Evolutionary conservation across 176 grass and related monocot genomes (phyloP).

Genomic region (Thalia dealbata): DNA sequence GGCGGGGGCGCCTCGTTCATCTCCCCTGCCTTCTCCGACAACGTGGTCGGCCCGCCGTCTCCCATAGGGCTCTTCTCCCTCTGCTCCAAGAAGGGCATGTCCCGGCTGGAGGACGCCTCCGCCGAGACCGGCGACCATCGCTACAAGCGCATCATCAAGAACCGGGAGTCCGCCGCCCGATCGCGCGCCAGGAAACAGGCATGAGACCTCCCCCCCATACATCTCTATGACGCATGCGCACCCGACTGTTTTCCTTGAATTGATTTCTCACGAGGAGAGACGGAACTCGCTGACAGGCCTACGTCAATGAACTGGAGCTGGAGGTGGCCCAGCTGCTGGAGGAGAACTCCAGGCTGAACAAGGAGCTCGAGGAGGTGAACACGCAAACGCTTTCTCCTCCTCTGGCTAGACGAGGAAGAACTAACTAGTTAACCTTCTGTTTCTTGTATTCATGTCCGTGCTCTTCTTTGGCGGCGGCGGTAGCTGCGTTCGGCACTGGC

Average conservation of each 20-base stretch:
- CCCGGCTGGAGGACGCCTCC: background rate
- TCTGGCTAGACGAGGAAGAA: background rate
- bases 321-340: background rate
- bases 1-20: background rate
- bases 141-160: slow-evolving; percentile 19
- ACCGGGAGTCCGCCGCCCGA: slow-evolving; percentile 16
- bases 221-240: background rate
- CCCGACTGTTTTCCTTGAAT: too few relatives aligned
- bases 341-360: slow-evolving; percentile 7
- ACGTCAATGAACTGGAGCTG: slow-evolving; percentile 7
- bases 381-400: too few relatives aligned
- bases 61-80: slow-evolving; percentile 10
- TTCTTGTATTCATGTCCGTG: background rate
- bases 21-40: slow-evolving; percentile 5
- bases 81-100: background rate
- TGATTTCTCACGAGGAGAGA: too few relatives aligned
- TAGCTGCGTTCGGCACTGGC: background rate
- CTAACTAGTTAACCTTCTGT: background rate
- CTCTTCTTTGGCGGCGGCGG: background rate
- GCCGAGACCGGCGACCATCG: background rate
- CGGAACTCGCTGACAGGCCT: background rate
- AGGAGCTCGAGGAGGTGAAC: slow-evolving; percentile 6
- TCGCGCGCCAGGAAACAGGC: slow-evolving; percentile 21
- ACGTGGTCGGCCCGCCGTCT: background rate
- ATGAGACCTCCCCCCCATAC: background rate